phyloP scores from a whole-genome alignment of 331 rosid species.

The Pyracantha coccinea region DNA sequence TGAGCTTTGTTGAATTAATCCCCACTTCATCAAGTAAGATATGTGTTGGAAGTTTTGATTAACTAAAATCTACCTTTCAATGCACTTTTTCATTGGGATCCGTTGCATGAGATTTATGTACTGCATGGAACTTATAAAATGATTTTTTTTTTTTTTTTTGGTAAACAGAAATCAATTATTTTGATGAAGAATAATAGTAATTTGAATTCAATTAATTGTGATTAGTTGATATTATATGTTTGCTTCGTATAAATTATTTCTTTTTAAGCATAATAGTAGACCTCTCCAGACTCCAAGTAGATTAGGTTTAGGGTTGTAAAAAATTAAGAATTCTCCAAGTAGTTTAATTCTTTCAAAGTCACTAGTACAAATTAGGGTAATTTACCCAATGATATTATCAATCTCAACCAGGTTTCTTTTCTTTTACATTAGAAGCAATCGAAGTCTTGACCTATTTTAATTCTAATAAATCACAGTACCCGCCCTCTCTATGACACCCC shows the following conservation, averaged over 20 bases:
- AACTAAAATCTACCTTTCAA: not conserved
- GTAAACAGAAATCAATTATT: not conserved
- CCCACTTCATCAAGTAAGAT: not conserved
- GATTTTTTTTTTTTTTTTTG: too few species aligned
- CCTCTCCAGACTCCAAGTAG: too few species aligned
- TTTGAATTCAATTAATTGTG: not conserved
- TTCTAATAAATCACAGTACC: too few species aligned
- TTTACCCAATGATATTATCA: too few species aligned
- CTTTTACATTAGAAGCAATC: not conserved
- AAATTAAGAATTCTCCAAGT: too few species aligned
- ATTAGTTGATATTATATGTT: too few species aligned
- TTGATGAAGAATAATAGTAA: not conserved
- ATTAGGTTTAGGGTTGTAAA: too few species aligned
- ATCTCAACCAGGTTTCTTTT: not conserved
- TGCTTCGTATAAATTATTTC: too few species aligned
- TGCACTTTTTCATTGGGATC: not conserved
- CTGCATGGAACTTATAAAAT: not conserved
- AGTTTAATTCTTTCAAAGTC: too few species aligned
- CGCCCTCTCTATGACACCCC: too few species aligned
- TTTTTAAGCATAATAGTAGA: too few species aligned
- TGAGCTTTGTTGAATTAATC: not conserved
- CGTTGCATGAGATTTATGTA: not conserved
- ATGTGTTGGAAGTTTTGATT: not conserved
- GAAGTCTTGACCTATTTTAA: not conserved
- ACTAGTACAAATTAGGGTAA: too few species aligned